These are phyloP conservation scores for Amoebophrya sp. DNA, from an alignment of 169 alveolate species.

Conservation along the genomic window DNA sequence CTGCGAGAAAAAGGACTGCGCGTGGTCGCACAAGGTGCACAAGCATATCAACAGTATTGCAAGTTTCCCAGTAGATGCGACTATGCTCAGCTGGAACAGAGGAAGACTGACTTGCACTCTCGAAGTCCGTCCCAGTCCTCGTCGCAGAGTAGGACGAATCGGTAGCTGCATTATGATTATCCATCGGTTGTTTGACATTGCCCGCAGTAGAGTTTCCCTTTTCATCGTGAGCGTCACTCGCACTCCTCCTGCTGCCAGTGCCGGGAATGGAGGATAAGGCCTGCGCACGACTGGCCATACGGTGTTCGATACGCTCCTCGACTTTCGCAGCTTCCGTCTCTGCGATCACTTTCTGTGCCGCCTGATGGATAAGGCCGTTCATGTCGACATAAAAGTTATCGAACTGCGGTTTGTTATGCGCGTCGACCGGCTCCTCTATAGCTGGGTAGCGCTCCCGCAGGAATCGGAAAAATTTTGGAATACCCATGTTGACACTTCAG, in stretches of 20 bases:
- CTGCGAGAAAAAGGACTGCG: conserved; percentile 67
- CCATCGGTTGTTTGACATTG: too few relatives aligned
- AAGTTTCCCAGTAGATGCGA: not conserved
- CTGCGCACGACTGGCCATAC: too few relatives aligned
- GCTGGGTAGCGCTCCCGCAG: conserved; percentile 76
- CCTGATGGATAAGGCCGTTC: conserved; percentile 94
- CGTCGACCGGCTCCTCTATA: conserved; percentile 59
- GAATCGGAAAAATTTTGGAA: conserved; percentile 76
- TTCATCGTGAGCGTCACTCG: too few relatives aligned
- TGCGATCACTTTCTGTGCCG: too few relatives aligned
- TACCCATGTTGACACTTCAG: conserved; percentile 63
- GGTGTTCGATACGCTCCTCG: not conserved
- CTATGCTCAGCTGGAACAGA: too few relatives aligned
- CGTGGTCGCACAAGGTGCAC: conserved; percentile 85
- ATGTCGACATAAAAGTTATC: conserved; percentile 95
- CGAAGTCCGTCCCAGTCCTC: too few relatives aligned
- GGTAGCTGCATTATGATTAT: too few relatives aligned
- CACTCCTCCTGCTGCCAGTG: too few relatives aligned
- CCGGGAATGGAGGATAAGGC: too few relatives aligned
- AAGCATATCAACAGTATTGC: conserved; percentile 43
- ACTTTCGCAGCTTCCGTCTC: not conserved
- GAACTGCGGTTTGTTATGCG: conserved; percentile 38
- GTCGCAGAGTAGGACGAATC: too few relatives aligned
- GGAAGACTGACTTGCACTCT: too few relatives aligned
- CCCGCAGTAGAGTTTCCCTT: too few relatives aligned